phyloP scores from a whole-genome alignment of 2,329 filamentous ascomycete species.

The Paracorniculantispora psalliotae region DNA sequence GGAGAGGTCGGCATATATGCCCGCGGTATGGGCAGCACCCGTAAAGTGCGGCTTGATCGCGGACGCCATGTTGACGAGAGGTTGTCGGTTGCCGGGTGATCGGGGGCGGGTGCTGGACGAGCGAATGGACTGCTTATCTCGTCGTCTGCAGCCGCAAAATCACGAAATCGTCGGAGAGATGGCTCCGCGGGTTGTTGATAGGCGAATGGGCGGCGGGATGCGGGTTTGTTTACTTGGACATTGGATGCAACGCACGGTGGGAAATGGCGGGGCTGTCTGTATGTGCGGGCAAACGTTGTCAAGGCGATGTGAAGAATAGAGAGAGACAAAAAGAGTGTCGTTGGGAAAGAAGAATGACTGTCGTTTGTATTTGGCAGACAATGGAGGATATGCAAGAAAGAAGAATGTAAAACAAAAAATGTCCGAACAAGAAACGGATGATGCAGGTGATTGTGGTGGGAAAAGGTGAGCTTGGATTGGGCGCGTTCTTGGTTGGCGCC shows the following conservation, averaged over 20 bases:
- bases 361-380: not conserved
- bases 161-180: not conserved
- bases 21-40: slow-evolving; percentile 64
- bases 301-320: not conserved
- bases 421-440: not conserved
- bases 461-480: not conserved
- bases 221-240: slow-evolving; percentile 13
- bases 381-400: not conserved
- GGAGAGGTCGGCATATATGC: slow-evolving; percentile 91
- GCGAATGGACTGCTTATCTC: not conserved
- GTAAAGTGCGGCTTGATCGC: slow-evolving; percentile 26
- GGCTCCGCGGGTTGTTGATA: not conserved
- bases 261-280: slow-evolving; percentile 5
- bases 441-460: slow-evolving; percentile 1
- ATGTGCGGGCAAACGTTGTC: not conserved
- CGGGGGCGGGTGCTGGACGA: not conserved
- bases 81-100: not conserved
- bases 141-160: not conserved
- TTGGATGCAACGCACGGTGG: not conserved
- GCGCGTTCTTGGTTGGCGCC: slow-evolving; percentile 1
- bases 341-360: not conserved
- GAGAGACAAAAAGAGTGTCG: not conserved
- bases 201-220: not conserved
- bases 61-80: slow-evolving; percentile 39
- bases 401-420: slow-evolving; percentile 1